These are phyloP conservation scores for Malassezia nana DNA, from an alignment of 1,284 basidiomycete genomes.

Conservation along the genomic window DNA sequence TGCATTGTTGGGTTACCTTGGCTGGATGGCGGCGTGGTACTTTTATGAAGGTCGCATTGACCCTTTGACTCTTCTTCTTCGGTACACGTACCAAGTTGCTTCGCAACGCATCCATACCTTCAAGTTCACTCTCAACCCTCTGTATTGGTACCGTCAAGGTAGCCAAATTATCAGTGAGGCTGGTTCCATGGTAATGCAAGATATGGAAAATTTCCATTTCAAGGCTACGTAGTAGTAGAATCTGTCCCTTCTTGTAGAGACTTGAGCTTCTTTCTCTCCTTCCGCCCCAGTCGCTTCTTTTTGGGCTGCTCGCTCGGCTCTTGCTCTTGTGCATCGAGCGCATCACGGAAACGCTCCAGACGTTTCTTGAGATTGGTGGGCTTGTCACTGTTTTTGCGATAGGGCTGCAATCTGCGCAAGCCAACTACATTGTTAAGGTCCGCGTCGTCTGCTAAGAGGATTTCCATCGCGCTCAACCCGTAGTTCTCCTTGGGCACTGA, in stretches of 20 bases:
- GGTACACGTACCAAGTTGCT: background rate
- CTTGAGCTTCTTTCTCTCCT: constrained; percentile 31
- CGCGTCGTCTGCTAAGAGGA: constrained; percentile 79
- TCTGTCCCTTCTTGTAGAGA: background rate
- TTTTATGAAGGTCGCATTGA: constrained; percentile 28
- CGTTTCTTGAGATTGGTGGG: constrained; percentile 58
- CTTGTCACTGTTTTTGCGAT: constrained; percentile 58
- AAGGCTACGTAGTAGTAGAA: background rate
- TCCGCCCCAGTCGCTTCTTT: constrained; percentile 48
- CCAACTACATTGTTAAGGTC: constrained; percentile 85
- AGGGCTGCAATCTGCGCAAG: constrained; percentile 81
- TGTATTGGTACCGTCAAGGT: background rate
- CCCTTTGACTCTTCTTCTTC: constrained; percentile 18
- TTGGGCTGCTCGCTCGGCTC: constrained; percentile 47
- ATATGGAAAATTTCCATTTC: constrained; percentile 6
- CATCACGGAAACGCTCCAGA: constrained; percentile 64
- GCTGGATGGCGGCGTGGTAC: constrained; percentile 35
- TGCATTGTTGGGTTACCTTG: constrained; percentile 21
- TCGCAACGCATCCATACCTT: background rate
- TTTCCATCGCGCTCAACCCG: constrained; percentile 72
- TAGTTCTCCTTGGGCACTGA: constrained; percentile 61
- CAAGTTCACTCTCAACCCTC: background rate
- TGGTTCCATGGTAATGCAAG: background rate
- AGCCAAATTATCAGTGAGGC: background rate
- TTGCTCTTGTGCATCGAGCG: constrained; percentile 49